Conservation (phyloP, 805 yeast species). For the Lipomyces sp. region DNA sequence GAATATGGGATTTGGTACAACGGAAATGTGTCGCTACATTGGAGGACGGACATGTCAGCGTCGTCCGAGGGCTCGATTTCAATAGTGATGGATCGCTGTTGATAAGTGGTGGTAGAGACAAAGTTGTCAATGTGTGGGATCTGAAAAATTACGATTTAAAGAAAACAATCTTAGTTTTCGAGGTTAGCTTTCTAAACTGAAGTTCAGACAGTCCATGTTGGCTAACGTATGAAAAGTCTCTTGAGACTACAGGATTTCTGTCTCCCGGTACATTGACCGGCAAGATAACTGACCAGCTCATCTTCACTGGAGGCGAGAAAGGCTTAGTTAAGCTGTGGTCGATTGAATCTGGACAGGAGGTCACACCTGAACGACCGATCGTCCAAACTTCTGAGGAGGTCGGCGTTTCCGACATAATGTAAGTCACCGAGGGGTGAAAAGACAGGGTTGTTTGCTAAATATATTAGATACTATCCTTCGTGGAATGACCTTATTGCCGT, state of each 20-base stretch:
- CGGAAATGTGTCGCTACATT: constrained; percentile 67
- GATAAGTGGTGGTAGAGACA: constrained; percentile 89
- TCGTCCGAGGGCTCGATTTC: constrained; percentile 85
- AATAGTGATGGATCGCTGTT: constrained; percentile 57
- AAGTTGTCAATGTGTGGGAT: constrained; percentile 65
- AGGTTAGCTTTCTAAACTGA: constrained; percentile 40
- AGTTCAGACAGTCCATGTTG: too few relatives aligned
- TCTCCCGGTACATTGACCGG: constrained; percentile 32
- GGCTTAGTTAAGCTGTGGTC: constrained; percentile 73
- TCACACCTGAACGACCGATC: constrained; percentile 49
- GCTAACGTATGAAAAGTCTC: constrained; percentile 23
- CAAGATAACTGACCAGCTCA: constrained; percentile 38
- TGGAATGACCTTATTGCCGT: constrained; percentile 54
- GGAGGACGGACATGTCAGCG: constrained; percentile 72
- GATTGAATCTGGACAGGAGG: constrained; percentile 52
- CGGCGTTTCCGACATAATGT: constrained; percentile 62
- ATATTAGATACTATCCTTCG: constrained; percentile 37
- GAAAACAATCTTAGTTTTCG: constrained; percentile 72
- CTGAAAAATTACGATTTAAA: constrained; percentile 58
- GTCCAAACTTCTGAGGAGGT: constrained; percentile 71
- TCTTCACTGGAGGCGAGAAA: constrained; percentile 80
- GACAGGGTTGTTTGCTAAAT: neutral
- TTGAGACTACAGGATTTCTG: constrained; percentile 48
- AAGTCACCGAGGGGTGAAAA: neutral
- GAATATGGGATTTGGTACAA: constrained; percentile 69